Evolutionary conservation across 2,329 filamentous ascomycete genomes (phyloP), one percentile per base, ranked within the genome.

Genomic region (Chaetomiaceae sp.): DNA sequence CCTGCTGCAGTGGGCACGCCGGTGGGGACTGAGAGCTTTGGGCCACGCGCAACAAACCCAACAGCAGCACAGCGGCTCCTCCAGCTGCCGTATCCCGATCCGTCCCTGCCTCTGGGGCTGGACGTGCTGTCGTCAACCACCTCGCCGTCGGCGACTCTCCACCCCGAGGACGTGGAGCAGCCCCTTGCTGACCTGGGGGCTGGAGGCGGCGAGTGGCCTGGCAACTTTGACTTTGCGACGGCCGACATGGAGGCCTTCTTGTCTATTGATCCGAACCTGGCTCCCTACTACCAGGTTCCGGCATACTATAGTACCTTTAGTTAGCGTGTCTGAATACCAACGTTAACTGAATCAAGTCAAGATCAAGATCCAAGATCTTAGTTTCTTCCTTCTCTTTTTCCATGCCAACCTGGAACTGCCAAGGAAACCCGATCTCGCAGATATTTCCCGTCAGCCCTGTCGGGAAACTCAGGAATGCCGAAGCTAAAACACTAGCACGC

Each of bases 161-260:
- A n/a, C n/a, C 3, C 3, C 14, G 43, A 45, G 33, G 33, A 37
- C 10, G 43, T 37, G 21, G 43, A 38, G 43, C 42, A 35, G 42
- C 33, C 10, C 33, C n/a, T n/a, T n/a, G 21, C 20, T 12, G 43
- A 45, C 13, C n/a, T 37, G 21, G 21, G 21, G 21, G 6, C 33
- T 5, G 20, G n/a, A 19, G 43, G 38, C 20, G 43, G 43, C 23
- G 21, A 17, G 16, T 45, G 43, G 43, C n/a, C n/a, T n/a, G n/a
- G n/a, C n/a, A 27, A 45, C 33, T 45, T 45, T 38, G 43, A 45
- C 33, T 45, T 37, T 30, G 43, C 43, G 7, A 45, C 43, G 3
- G 43, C 43, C 20, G 43, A 45, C 23, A 45, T 45, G 43, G 43
- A 45, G 16, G 43, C 43, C 16, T 45, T 45, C 43, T 16, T 45